Percentiles rank a stretch among this genome's conserved stretches.
phyloP scores from a whole-genome alignment of 1,284 basidiomycete species.

The Malassezia japonica region DNA sequence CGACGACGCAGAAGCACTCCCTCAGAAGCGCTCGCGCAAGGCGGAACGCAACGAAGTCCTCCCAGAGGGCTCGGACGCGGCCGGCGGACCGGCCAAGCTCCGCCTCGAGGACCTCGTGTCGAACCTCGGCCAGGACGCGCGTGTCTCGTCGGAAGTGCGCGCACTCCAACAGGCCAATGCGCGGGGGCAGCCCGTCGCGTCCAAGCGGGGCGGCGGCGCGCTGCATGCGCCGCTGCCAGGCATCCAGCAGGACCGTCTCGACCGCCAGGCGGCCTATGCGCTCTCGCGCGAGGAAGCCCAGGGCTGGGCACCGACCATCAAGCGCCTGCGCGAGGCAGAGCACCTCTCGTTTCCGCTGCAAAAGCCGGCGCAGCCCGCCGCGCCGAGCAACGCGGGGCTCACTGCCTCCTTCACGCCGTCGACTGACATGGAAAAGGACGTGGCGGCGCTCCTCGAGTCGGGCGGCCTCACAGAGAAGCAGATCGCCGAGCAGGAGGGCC shows the following conservation, averaged over 20 bases:
- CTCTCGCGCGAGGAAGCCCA: slow-evolving; percentile 81
- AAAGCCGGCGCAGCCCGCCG: slow-evolving; percentile 31
- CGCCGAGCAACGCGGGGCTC: slow-evolving; percentile 61
- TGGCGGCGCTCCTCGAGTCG: slow-evolving; percentile 43
- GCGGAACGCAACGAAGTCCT: slow-evolving; percentile 66
- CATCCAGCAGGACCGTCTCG: slow-evolving; percentile 75
- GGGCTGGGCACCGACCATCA: slow-evolving; percentile 83
- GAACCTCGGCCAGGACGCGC: slow-evolving; percentile 52
- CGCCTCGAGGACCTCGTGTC: slow-evolving; percentile 64
- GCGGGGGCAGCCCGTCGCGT: slow-evolving; percentile 52
- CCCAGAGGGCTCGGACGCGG: slow-evolving; percentile 55
- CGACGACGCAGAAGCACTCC: background rate
- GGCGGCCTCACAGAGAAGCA: slow-evolving; percentile 56
- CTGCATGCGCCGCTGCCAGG: slow-evolving; percentile 77
- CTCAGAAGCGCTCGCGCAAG: slow-evolving; percentile 54
- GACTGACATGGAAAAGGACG: slow-evolving; percentile 31
- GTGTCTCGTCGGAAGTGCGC: slow-evolving; percentile 28
- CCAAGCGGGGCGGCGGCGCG: slow-evolving; percentile 55
- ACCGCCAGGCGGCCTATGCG: slow-evolving; percentile 87
- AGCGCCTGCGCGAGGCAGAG: slow-evolving; percentile 59
- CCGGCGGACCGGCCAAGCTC: slow-evolving; percentile 20
- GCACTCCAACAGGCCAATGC: slow-evolving; percentile 16
- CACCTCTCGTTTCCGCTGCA: slow-evolving; percentile 86
- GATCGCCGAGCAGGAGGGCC: slow-evolving; percentile 64
- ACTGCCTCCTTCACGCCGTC: slow-evolving; percentile 56